phyloP scores from a whole-genome alignment of 768 basidiomycete genomes.

The Suillus sp. region DNA sequence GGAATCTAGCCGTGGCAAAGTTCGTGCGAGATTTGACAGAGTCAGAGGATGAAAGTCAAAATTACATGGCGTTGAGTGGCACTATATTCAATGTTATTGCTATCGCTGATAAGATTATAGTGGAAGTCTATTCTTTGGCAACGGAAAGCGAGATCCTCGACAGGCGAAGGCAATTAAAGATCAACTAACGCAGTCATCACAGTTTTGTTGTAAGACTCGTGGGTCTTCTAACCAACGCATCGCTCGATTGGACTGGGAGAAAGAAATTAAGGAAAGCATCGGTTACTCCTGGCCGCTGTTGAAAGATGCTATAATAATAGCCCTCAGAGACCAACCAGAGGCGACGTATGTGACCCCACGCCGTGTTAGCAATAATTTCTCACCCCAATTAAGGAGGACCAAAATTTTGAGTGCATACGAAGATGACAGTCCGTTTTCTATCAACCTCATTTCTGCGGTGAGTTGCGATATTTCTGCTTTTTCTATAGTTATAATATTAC shows the following conservation, averaged over 20 bases:
- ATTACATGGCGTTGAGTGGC: constrained; percentile 39
- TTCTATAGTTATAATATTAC: constrained; percentile 1
- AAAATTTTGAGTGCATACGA: constrained; percentile 54
- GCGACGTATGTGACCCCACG: constrained; percentile 25
- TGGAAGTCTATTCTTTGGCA: constrained; percentile 38
- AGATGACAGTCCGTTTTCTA: constrained; percentile 53
- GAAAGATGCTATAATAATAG: constrained; percentile 22
- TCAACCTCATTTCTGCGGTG: constrained; percentile 61
- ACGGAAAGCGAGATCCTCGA: constrained; percentile 26
- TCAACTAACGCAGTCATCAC: constrained; percentile 25
- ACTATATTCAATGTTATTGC: constrained; percentile 7
- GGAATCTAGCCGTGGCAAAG: constrained; percentile 44
- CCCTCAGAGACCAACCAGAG: constrained; percentile 22
- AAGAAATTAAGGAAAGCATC: constrained; percentile 28
- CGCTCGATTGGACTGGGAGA: constrained; percentile 27
- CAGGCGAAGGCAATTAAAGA: constrained; percentile 34
- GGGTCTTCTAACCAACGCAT: constrained; percentile 22
- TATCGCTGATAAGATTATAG: constrained; percentile 20
- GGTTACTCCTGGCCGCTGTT: constrained; percentile 30
- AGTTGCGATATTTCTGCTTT: constrained; percentile 14
- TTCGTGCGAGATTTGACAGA: constrained; percentile 43
- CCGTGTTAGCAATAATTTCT: neutral
- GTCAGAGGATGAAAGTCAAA: constrained; percentile 20
- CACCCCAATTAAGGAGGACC: constrained; percentile 30
- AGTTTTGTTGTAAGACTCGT: constrained; percentile 18